Base-by-base conservation (phyloP, 2,329 filamentous ascomycete species). In the Trichoderma koningii region DNA sequence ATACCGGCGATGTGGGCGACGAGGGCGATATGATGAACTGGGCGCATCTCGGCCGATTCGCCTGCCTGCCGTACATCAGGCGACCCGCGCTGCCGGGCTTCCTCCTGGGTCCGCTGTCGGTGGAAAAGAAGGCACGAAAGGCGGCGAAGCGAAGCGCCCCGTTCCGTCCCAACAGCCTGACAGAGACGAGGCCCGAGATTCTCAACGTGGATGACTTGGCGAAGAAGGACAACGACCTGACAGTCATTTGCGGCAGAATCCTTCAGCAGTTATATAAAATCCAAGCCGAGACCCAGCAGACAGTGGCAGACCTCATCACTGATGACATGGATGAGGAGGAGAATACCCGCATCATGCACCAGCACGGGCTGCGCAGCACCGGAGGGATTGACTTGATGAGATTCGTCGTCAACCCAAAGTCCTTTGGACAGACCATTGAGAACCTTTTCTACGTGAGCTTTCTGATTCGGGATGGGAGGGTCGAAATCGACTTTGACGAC, bases 401-500 rank as follows among this genome's bases (percentile, higher is more conserved):
- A 60, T 98, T 97, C 70, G 91, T 93, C 47, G 85, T 98, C 68
- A 97, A 99, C 71, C 95, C 95, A 0, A 81, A 81, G 45, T 96
- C 92, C 0, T 99, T 98, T 72, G 92, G 92, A 0, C 95, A 99
- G 76, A 97, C 93, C 0, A 88, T 99, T 7, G 95, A 99, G 75
- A 99, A 99, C 71, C 82, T 99, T 71, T 99, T 99, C 76, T 98
- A 98, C 75, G 86, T 97, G 70, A 96, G 92, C 74, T 99, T 99
- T 73, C 79, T 99, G 67, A 92, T 98, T 66, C 87, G 91, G 65
- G 95, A 99, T 77, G 93, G 93, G 12, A 87, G 85, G 66, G 85
- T 93, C 6, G 87, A 86, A 41, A 83, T 99, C n/a, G 82, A 85
- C 3, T 84, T 87, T 64, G 93, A 97, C 72, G 83, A 87, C 14